These are phyloP conservation scores for Dicorynia guianensis DNA, from an alignment of 306 rosid species.

Conservation along the genomic window DNA sequence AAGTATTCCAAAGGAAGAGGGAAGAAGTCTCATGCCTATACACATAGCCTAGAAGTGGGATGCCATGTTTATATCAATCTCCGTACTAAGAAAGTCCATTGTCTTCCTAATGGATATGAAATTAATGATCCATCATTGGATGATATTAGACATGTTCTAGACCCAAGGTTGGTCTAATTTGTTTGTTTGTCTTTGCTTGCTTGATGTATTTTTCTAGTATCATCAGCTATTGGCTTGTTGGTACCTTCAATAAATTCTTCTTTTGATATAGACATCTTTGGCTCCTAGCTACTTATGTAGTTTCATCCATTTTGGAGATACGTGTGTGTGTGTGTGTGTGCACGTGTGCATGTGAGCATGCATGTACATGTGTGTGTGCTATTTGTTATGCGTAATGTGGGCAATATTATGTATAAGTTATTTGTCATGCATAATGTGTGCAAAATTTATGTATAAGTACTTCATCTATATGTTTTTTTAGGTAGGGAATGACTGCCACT, in stretches of 20 bases:
- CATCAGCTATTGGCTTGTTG: slow-evolving; percentile 17
- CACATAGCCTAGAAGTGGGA: slow-evolving; percentile 98
- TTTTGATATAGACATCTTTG: slow-evolving; percentile 13
- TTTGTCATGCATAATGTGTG: neutral
- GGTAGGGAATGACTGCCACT: neutral
- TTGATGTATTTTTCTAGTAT: neutral
- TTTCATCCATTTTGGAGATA: neutral
- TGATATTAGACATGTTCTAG: no score
- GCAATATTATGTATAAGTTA: neutral
- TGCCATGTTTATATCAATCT: slow-evolving; percentile 96
- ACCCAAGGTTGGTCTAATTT: no score
- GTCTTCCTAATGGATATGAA: no score
- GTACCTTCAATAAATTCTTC: neutral
- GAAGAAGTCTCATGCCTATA: slow-evolving; percentile 92
- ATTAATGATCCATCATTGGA: no score
- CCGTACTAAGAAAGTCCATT: slow-evolving; percentile 85
- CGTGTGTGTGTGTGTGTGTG: no score
- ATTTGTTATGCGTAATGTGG: no score
- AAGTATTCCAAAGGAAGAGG: slow-evolving; percentile 98
- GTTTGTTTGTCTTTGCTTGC: no score
- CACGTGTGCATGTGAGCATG: no score
- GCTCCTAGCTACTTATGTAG: neutral
- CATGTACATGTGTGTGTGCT: no score
- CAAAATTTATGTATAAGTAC: neutral
- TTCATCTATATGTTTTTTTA: neutral